phyloP scores from a whole-genome alignment of 148 eudicot genomes.

The Cornus controversa region DNA sequence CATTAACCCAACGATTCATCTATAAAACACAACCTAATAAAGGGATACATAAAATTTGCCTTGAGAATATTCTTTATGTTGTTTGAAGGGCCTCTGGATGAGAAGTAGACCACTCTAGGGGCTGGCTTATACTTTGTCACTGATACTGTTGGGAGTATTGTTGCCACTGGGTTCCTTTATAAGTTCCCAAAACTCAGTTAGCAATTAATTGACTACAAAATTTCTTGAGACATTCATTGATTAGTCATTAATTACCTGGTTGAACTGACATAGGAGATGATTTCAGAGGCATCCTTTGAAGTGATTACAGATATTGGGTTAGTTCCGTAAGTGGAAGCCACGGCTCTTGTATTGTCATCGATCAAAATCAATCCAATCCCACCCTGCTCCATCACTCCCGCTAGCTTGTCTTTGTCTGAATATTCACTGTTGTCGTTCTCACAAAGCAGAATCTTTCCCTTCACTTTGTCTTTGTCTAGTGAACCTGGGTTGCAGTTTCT shows the following conservation, averaged over 20 bases:
- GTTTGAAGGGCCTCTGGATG: slow-evolving; percentile 64
- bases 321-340: slow-evolving; percentile 31
- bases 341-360: slow-evolving; percentile 25
- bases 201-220: background rate
- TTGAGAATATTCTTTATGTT: slow-evolving; percentile 46
- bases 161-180: slow-evolving; percentile 53
- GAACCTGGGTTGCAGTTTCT: slow-evolving; percentile 54
- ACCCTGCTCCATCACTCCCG: slow-evolving; percentile 22
- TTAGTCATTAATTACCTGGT: slow-evolving; percentile 42
- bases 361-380: slow-evolving; percentile 49
- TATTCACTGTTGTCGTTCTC: slow-evolving; percentile 20
- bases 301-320: slow-evolving; percentile 46
- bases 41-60: slow-evolving; percentile 24
- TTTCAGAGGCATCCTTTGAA: slow-evolving; percentile 36
- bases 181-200: slow-evolving; percentile 7
- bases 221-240: too few relatives aligned
- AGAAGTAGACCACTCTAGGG: slow-evolving; percentile 56
- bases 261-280: slow-evolving; percentile 48
- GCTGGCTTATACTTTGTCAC: slow-evolving; percentile 54
- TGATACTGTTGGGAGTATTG: slow-evolving; percentile 43
- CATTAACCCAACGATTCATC: background rate
- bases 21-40: background rate
- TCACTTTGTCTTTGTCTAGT: slow-evolving; percentile 35
- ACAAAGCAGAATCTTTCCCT: slow-evolving; percentile 59
- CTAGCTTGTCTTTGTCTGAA: slow-evolving; percentile 17